Evolutionary conservation across 306 rosid genomes (phyloP).

Genomic region (Prunus campanulata): DNA sequence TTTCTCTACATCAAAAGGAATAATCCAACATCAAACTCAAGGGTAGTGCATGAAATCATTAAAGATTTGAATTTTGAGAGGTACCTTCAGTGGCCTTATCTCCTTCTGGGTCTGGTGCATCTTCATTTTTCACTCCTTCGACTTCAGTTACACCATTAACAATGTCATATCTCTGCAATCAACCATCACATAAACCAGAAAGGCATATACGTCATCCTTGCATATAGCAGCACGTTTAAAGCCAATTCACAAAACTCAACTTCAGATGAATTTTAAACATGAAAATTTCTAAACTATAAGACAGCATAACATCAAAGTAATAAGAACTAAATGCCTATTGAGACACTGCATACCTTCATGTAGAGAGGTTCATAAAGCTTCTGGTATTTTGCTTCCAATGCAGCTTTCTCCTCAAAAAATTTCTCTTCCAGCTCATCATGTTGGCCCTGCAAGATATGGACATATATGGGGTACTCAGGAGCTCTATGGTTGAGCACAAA

Average conservation of each 20-base stretch:
- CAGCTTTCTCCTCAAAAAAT: slow-evolving; percentile 77
- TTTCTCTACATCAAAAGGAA: slow-evolving; percentile 49
- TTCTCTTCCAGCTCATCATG: slow-evolving; percentile 69
- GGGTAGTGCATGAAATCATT: slow-evolving; percentile 13
- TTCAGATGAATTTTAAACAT: background rate
- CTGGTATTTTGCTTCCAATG: slow-evolving; percentile 84
- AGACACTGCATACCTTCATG: slow-evolving; percentile 39
- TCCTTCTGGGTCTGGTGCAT: slow-evolving; percentile 38
- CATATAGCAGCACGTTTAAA: slow-evolving; percentile 8
- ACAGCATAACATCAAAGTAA: slow-evolving; percentile 7
- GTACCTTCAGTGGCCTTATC: slow-evolving; percentile 44
- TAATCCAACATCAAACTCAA: slow-evolving; percentile 21
- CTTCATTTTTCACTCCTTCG: slow-evolving; percentile 47
- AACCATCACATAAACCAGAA: slow-evolving; percentile 8
- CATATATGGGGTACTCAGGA: background rate
- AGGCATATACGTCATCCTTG: background rate
- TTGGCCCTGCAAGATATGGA: slow-evolving; percentile 40
- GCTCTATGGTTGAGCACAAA: background rate
- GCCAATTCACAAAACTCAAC: background rate
- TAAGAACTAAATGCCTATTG: background rate
- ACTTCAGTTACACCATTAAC: slow-evolving; percentile 63
- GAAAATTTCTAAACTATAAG: background rate
- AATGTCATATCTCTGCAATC: slow-evolving; percentile 61
- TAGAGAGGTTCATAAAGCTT: slow-evolving; percentile 68
- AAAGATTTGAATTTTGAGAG: background rate